Conservation (phyloP, 164 flowering plant genomes). For the Santalum album region DNA sequence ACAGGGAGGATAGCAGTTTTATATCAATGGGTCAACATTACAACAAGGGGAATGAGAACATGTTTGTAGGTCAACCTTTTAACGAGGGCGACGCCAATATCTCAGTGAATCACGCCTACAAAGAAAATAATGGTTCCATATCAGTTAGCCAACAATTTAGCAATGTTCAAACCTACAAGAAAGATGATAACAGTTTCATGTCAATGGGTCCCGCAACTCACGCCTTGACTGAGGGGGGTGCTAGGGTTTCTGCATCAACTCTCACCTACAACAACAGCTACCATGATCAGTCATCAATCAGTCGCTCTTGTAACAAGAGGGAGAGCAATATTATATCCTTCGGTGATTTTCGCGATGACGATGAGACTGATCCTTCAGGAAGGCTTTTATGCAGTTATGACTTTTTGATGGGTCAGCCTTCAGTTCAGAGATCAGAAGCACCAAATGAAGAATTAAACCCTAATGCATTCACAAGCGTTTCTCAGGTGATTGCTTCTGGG, state of each 20-base stretch:
- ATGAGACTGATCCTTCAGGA: slow-evolving; percentile 17
- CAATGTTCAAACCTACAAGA: slow-evolving; percentile 24
- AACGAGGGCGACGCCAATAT: slow-evolving; percentile 8
- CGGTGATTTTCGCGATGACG: slow-evolving; percentile 23
- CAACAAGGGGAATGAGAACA: slow-evolving; percentile 14
- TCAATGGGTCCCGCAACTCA: slow-evolving; percentile 12
- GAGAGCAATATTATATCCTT: slow-evolving; percentile 32
- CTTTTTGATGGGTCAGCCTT: slow-evolving; percentile 21
- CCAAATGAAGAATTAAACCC: slow-evolving; percentile 8
- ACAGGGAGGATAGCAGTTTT: slow-evolving; percentile 16
- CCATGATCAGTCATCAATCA: slow-evolving; percentile 10
- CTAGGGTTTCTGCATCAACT: slow-evolving; percentile 13
- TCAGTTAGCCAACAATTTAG: slow-evolving; percentile 7
- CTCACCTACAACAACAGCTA: slow-evolving; percentile 3
- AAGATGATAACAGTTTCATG: slow-evolving; percentile 15
- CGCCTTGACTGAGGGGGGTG: slow-evolving; percentile 11
- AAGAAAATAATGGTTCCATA: not conserved
- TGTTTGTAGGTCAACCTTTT: slow-evolving; percentile 18
- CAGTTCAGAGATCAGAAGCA: slow-evolving; percentile 19
- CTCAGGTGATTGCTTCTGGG: slow-evolving; percentile 11
- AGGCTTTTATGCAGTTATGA: slow-evolving; percentile 20
- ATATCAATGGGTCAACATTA: slow-evolving; percentile 26
- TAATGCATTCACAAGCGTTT: slow-evolving; percentile 3
- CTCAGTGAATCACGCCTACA: slow-evolving; percentile 9
- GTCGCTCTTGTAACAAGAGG: slow-evolving; percentile 18